phyloP scores from a whole-genome alignment of 2,329 filamentous ascomycete species.

The Botrytis galanthina region DNA sequence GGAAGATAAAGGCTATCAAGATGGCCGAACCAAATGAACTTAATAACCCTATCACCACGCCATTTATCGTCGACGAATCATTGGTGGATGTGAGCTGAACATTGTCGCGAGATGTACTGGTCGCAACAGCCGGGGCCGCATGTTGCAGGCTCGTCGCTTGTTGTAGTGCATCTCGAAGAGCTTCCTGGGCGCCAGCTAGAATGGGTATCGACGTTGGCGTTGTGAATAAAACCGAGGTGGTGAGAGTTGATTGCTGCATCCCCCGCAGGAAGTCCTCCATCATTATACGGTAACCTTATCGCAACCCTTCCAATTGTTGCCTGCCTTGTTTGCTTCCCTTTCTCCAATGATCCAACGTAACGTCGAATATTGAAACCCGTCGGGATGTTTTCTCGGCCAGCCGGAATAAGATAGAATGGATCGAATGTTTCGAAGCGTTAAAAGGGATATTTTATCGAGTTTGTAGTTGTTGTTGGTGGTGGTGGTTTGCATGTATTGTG shows the following conservation, averaged over 20 bases:
- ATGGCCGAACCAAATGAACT: conserved; percentile 91
- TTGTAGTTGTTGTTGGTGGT: not conserved
- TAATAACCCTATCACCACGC: conserved; percentile 90
- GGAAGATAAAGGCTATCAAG: conserved; percentile 74
- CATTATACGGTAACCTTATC: conserved; percentile 17
- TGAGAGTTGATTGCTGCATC: conserved; percentile 27
- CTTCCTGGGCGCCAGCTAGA: conserved; percentile 10
- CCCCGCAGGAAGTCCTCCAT: conserved; percentile 31
- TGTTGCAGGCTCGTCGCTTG: not conserved
- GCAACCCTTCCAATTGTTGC: conserved; percentile 13
- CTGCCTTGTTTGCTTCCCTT: not conserved
- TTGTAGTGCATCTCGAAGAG: conserved; percentile 18
- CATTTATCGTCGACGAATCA: conserved; percentile 55
- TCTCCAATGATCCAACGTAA: not conserved
- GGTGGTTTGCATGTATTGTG: not conserved
- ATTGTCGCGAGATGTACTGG: not conserved
- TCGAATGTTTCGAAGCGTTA: not conserved
- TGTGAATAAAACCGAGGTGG: conserved; percentile 25
- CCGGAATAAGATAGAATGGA: conserved; percentile 7
- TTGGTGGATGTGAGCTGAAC: conserved; percentile 5
- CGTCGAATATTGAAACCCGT: not conserved
- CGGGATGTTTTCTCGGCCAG: conserved; percentile 19
- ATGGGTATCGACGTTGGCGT: conserved; percentile 22
- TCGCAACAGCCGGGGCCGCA: not conserved
- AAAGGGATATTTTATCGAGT: not conserved